Conservation (phyloP, 768 basidiomycete species). For the Agrocybe praecox region DNA sequence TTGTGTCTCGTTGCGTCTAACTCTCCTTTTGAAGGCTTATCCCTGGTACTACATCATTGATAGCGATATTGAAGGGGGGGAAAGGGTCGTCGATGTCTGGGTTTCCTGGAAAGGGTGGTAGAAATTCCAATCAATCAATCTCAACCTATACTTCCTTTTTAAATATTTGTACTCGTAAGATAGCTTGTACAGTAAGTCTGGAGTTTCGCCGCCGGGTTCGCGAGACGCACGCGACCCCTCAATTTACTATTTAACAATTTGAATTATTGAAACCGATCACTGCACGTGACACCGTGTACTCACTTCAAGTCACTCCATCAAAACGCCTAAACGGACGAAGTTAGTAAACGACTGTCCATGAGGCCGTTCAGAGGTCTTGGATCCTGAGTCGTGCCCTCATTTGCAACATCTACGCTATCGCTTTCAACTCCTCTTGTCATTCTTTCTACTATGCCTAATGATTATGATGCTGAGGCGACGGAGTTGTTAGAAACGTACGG, state of each 20-base stretch:
- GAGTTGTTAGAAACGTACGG: slow-evolving; percentile 96
- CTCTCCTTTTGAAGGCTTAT: slow-evolving; percentile 43
- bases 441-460: slow-evolving; percentile 54
- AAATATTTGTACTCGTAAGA: no score
- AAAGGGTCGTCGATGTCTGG: slow-evolving; percentile 78
- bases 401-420: slow-evolving; percentile 7
- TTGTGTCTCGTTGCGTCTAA: not conserved
- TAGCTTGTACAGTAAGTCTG: no score
- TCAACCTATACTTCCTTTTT: no score
- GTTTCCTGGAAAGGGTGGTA: slow-evolving; percentile 93
- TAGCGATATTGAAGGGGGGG: slow-evolving; percentile 48
- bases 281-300: slow-evolving; percentile 14
- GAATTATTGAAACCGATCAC: not conserved
- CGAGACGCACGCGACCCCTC: no score
- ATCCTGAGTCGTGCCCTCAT: slow-evolving; percentile 24
- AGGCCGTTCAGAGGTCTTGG: slow-evolving; percentile 28
- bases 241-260: no score
- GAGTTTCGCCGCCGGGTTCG: no score
- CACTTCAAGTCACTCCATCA: slow-evolving; percentile 11
- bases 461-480: slow-evolving; percentile 82
- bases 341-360: slow-evolving; percentile 24
- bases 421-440: slow-evolving; percentile 19
- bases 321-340: slow-evolving; percentile 21
- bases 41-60: slow-evolving; percentile 89
- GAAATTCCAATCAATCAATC: slow-evolving; percentile 10